A percentile compares a stretch with the other conserved stretches of the same genome.
Conservation (phyloP, 768 basidiomycete species). For the Mycena galericulata region DNA sequence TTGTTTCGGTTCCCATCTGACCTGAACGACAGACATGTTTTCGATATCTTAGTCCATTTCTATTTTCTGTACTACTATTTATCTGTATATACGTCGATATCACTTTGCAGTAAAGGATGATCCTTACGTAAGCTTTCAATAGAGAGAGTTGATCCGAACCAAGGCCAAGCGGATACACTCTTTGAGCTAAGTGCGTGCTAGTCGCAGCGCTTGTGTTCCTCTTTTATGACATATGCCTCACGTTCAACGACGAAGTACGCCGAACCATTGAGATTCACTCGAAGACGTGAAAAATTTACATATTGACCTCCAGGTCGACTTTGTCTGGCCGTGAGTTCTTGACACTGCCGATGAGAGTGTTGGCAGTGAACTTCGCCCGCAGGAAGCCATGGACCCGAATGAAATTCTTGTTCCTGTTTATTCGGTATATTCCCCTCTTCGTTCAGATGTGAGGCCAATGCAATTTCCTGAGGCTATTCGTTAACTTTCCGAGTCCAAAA, state of each 20-base stretch:
- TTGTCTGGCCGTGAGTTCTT: conserved; percentile 55
- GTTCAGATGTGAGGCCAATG: conserved; percentile 48
- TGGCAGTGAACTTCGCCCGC: conserved; percentile 18
- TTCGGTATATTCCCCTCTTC: conserved; percentile 52
- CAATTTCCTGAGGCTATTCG: background rate
- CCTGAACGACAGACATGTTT: conserved; percentile 17
- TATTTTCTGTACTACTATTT: conserved; percentile 34
- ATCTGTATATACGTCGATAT: conserved; percentile 38
- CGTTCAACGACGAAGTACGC: conserved; percentile 54
- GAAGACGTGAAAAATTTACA: background rate
- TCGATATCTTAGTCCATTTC: conserved; percentile 25
- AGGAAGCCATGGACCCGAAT: conserved; percentile 48
- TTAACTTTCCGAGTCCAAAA: background rate
- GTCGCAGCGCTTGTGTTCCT: conserved; percentile 53
- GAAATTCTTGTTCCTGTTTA: conserved; percentile 51
- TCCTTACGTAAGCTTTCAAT: conserved; percentile 37
- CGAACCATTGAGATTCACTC: background rate
- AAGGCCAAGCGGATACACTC: background rate
- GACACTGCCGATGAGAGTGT: conserved; percentile 5
- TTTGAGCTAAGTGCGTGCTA: no score
- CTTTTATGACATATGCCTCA: conserved; percentile 56
- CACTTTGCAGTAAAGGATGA: conserved; percentile 22
- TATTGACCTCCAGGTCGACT: conserved; percentile 43
- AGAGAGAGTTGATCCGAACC: conserved; percentile 26
- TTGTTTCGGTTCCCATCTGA: background rate